Conservation (phyloP, 2,329 filamentous ascomycete genomes). For the Trichoderma sp. region DNA sequence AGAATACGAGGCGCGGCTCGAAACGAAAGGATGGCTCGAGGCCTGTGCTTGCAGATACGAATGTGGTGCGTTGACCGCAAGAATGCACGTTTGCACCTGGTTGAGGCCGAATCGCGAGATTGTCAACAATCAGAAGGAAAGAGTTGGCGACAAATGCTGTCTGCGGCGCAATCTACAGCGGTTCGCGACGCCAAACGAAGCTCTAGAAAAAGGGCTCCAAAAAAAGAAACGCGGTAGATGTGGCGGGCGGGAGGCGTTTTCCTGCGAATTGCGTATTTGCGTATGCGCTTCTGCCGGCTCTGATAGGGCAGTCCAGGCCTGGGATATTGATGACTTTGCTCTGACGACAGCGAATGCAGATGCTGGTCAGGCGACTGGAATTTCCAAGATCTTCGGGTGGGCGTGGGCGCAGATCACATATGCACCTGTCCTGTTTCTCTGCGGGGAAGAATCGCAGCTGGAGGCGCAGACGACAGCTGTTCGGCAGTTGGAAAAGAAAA, state of each 20-base stretch:
- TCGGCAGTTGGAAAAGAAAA: background rate
- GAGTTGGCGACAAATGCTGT: background rate
- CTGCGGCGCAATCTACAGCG: background rate
- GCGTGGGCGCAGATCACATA: slow-evolving; percentile 20
- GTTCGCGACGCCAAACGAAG: background rate
- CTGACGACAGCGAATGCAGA: slow-evolving; percentile 16
- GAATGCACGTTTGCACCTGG: background rate
- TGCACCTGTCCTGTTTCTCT: slow-evolving; percentile 8
- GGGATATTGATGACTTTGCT: slow-evolving; percentile 14
- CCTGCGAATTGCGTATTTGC: background rate
- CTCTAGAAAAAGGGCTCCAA: slow-evolving; percentile 1
- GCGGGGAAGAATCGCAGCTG: background rate
- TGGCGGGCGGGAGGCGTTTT: slow-evolving; percentile 25
- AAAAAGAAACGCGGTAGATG: slow-evolving; percentile 25
- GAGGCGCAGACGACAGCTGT: background rate
- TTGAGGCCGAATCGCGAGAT: background rate
- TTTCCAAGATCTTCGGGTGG: slow-evolving; percentile 19
- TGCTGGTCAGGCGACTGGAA: slow-evolving; percentile 17
- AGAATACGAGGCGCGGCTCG: slow-evolving; percentile 2
- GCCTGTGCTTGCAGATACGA: slow-evolving; percentile 9
- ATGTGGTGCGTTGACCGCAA: background rate
- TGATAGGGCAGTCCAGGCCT: background rate
- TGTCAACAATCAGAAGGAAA: background rate
- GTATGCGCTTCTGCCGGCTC: background rate
- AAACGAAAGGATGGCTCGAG: slow-evolving; percentile 1